Percentiles rank a stretch among this genome's conserved stretches.
These are phyloP conservation scores for Graphiopsis chlorocephala DNA, from an alignment of 2,329 filamentous ascomycete genomes.

Conservation along the genomic window DNA sequence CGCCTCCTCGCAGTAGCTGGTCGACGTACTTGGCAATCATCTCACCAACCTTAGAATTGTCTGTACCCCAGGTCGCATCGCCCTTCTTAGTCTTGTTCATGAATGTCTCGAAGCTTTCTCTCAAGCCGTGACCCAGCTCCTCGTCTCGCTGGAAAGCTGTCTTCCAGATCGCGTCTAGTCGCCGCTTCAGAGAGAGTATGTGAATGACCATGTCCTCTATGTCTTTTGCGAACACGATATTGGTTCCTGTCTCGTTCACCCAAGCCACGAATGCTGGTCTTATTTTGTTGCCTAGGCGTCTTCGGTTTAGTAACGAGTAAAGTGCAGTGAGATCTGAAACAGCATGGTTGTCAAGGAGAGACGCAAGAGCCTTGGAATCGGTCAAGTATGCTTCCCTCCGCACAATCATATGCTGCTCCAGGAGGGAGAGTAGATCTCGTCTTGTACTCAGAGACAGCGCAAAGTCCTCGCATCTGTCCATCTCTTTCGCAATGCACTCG, in stretches of 20 bases:
- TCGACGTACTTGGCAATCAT: constrained; percentile 99
- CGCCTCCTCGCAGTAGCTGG: constrained; percentile 77
- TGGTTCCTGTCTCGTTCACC: constrained; percentile 70
- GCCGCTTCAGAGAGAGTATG: constrained; percentile 75
- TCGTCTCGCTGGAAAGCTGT: constrained; percentile 75
- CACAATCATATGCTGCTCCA: constrained; percentile 70
- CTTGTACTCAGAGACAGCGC: constrained; percentile 82
- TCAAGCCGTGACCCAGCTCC: constrained; percentile 71
- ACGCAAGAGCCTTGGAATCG: constrained; percentile 58
- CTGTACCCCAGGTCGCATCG: constrained; percentile 69
- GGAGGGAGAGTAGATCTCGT: constrained; percentile 67
- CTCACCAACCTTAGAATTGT: constrained; percentile 92
- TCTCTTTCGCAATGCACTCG: constrained; percentile 68
- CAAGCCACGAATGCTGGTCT: constrained; percentile 74
- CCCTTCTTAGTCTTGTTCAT: constrained; percentile 84
- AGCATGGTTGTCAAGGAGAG: constrained; percentile 69
- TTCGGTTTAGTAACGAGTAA: constrained; percentile 73
- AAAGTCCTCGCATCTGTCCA: constrained; percentile 73
- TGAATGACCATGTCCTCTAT: constrained; percentile 83
- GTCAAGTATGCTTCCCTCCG: constrained; percentile 56
- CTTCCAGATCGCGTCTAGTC: constrained; percentile 72
- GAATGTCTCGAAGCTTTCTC: constrained; percentile 82
- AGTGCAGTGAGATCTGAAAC: constrained; percentile 69
- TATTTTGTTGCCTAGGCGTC: constrained; percentile 67
- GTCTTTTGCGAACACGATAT: constrained; percentile 73